Base-by-base conservation (phyloP, 2,329 filamentous ascomycete genomes). In the Colletotrichum tabaci region DNA sequence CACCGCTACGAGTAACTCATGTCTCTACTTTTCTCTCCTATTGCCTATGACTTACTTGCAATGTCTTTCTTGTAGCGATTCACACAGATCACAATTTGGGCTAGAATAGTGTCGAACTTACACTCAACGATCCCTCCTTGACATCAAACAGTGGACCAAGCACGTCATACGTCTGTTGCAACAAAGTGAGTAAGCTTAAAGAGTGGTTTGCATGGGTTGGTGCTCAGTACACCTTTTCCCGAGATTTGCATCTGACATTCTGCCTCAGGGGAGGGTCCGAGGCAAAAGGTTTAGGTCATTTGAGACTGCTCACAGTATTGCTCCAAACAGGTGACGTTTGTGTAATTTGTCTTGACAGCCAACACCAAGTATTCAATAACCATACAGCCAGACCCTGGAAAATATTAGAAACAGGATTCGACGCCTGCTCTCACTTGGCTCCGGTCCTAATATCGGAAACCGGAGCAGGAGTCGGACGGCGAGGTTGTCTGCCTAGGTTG, bases 121-220 rank as follows among this genome's bases (percentile, higher is more conserved):
- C 18, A n/a, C 16, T 21, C 46, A 6, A 8, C 15, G 21, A 7
- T 10, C 21, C 12, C 35, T 21, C 23, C 35, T 23, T 42, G 21
- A 40, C 18, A 23, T 38, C 38, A 23, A 42, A 16, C 9, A 42
- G 55, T 57, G 55, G n/a, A 57, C 55, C 55, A 57, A 57, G 55
- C 38, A 57, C 55, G 55, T 15, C 55, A 57, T 57, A 21, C 15
- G 15, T 38, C 8, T 23, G 35, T 57, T 40, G n/a, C 38, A 42
- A 4, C 38, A 26, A 10, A 26, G 5, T 42, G n/a, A n/a, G 23
- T 57, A 42, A 57, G 55, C 55, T 57, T 57, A 42, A 40, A 23
- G 16, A 40, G 3, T n/a, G 44, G 10, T n/a, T 23, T 57, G 38
- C 38, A 57, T 44, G 55, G 55, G 10, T 7, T 7, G 7, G 23